Evolutionary conservation across 257 asterid genomes (phyloP).

Genomic region (Lithospermum erythrorhizon): DNA sequence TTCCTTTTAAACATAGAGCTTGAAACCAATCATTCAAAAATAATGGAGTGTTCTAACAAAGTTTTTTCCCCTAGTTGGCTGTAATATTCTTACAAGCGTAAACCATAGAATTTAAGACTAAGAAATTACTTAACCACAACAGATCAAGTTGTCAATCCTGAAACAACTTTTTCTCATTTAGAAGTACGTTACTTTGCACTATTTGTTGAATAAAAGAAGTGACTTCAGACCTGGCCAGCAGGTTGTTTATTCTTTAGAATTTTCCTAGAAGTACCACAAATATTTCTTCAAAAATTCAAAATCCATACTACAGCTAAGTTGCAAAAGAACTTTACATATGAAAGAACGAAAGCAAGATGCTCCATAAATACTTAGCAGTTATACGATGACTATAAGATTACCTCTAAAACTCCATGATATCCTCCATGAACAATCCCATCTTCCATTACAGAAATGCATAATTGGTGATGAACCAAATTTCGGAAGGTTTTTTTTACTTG

Average conservation of each 20-base stretch:
- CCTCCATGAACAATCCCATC: slow-evolving; percentile 93
- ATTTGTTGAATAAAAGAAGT: too few relatives aligned
- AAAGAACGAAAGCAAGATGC: not conserved
- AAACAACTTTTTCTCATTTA: too few relatives aligned
- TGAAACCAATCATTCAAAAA: not conserved
- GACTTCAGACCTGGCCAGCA: too few relatives aligned
- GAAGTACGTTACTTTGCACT: too few relatives aligned
- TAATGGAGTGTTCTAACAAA: not conserved
- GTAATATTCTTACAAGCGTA: too few relatives aligned
- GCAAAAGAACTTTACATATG: not conserved
- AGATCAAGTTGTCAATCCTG: too few relatives aligned
- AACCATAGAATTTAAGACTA: too few relatives aligned
- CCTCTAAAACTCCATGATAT: slow-evolving; percentile 79
- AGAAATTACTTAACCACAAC: too few relatives aligned
- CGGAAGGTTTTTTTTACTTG: slow-evolving; percentile 55
- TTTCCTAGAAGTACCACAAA: too few relatives aligned
- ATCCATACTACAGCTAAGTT: too few relatives aligned
- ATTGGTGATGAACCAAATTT: slow-evolving; percentile 83
- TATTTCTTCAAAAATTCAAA: too few relatives aligned
- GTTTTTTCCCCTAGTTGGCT: not conserved
- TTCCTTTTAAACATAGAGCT: not conserved
- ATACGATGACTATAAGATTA: slow-evolving; percentile 12
- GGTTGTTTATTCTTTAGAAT: too few relatives aligned
- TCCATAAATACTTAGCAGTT: not conserved
- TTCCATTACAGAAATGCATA: slow-evolving; percentile 82